Evolutionary conservation across 1,139 yeast genomes (phyloP), one percentile per base, ranked within the genome.

Genomic region (Suhomyces taliae): DNA sequence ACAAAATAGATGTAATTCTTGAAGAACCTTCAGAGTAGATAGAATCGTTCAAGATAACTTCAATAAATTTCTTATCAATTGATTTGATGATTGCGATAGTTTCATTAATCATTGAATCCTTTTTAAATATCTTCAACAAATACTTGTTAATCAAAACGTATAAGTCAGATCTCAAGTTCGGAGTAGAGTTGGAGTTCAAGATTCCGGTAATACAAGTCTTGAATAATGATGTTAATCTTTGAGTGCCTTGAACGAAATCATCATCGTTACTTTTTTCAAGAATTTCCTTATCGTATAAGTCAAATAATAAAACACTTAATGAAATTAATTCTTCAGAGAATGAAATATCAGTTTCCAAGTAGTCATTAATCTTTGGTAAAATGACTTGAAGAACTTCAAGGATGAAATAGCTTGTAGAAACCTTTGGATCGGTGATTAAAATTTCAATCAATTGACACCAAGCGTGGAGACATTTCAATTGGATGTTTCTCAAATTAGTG

Each of bases 391-490:
- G 82, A 3, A 88, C 81, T 57, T 87, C 95, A 35, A 89, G 67
- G 46, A 90, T 82, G 56, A 91, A 86, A 41, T 82, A 53, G 31
- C 60, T 58, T 8, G 66, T 55, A 15, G 53, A 47, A 27, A 66
- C 52, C 26, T 69, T 69, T n/a, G 63, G 67, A 58, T 87, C 93
- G 15, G 82, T 74, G 7, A 88, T 82, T 41, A 90, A 66, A 4
- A 90, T 82, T 52, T 89, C 88, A 34, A 89, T 83, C 44, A 90
- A 66, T 55, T 85, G 87, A 33, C 86, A 83, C 98, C 98, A 91
- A 0, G 95, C 81, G 57, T 83, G 87, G 29, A 91, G 67, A 48
- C 85, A 82, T 8, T 77, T 70, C 40, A 85, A 69, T 53, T 87
- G 95, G 6, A 75, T 70, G 1, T 72, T 64, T 47, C 78, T 75